Evolutionary conservation across 2,329 filamentous ascomycete genomes (phyloP).

Genomic region (Tolypocladium inflatum): DNA sequence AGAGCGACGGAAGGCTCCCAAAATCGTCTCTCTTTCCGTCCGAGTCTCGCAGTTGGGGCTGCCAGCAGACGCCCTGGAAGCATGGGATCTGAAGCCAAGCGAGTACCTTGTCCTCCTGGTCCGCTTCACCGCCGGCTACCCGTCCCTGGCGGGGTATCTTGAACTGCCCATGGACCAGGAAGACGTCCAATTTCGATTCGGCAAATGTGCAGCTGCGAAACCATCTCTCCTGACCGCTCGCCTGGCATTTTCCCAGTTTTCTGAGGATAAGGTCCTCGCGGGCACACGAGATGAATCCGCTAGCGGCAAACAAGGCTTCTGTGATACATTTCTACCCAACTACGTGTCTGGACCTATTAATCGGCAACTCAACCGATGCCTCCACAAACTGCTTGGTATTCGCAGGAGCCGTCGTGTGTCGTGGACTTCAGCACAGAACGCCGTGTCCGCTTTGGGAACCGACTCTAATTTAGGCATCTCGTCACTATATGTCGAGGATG

Average conservation of each 20-base stretch:
- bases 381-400: neutral
- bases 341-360: neutral
- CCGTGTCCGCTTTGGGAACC: neutral
- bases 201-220: constrained; percentile 64
- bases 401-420: neutral
- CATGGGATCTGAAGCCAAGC: constrained; percentile 59
- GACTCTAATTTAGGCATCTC: no score
- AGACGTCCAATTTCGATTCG: constrained; percentile 50
- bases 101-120: constrained; percentile 71
- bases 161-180: constrained; percentile 24
- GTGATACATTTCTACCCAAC: neutral
- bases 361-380: neutral
- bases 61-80: constrained; percentile 62
- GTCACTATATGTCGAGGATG: neutral
- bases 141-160: constrained; percentile 43
- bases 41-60: constrained; percentile 62
- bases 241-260: constrained; percentile 36
- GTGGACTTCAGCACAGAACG: constrained; percentile 1
- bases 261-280: neutral
- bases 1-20: constrained; percentile 28
- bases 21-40: constrained; percentile 56
- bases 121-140: constrained; percentile 53
- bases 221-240: constrained; percentile 48
- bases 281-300: neutral
- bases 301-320: constrained; percentile 5